Evolutionary conservation across 306 rosid species (phyloP).

Genomic region (Datisca glomerata): DNA sequence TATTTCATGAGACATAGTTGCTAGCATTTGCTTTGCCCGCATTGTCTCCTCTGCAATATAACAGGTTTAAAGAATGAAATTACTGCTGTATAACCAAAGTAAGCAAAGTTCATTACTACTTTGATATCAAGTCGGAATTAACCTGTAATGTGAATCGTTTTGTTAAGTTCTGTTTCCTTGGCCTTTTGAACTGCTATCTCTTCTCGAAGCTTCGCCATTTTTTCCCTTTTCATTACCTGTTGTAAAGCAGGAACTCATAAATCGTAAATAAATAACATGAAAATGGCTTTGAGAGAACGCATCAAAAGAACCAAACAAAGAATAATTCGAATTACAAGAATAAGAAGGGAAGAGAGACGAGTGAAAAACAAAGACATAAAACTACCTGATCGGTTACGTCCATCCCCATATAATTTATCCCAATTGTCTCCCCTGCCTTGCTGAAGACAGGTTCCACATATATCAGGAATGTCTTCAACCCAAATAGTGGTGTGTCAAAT

Average conservation of each 20-base stretch:
- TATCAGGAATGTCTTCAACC: constrained; percentile 77
- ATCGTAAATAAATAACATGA: too few relatives aligned
- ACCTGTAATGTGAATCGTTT: constrained; percentile 95
- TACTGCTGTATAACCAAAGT: too few relatives aligned
- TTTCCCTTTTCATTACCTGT: constrained; percentile 86
- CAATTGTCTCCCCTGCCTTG: constrained; percentile 85
- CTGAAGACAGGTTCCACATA: constrained; percentile 87
- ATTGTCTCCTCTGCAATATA: constrained; percentile 68
- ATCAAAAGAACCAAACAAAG: too few relatives aligned
- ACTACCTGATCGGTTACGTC: constrained; percentile 91
- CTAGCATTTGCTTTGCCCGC: constrained; percentile 95
- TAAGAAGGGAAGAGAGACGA: background rate
- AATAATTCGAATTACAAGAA: too few relatives aligned
- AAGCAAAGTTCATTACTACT: constrained; percentile 7
- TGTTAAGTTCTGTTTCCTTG: constrained; percentile 83
- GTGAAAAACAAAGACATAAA: background rate
- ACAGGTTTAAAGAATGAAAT: background rate
- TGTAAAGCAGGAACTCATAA: too few relatives aligned
- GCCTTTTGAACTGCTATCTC: constrained; percentile 93
- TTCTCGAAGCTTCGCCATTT: constrained; percentile 79
- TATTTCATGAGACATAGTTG: constrained; percentile 98
- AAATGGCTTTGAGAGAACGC: too few relatives aligned
- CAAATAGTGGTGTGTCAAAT: constrained; percentile 76
- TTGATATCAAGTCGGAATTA: constrained; percentile 8
- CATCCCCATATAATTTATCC: constrained; percentile 95